phyloP scores from a whole-genome alignment of 2,329 filamentous ascomycete species.

The Sclerotinia trifoliorum region DNA sequence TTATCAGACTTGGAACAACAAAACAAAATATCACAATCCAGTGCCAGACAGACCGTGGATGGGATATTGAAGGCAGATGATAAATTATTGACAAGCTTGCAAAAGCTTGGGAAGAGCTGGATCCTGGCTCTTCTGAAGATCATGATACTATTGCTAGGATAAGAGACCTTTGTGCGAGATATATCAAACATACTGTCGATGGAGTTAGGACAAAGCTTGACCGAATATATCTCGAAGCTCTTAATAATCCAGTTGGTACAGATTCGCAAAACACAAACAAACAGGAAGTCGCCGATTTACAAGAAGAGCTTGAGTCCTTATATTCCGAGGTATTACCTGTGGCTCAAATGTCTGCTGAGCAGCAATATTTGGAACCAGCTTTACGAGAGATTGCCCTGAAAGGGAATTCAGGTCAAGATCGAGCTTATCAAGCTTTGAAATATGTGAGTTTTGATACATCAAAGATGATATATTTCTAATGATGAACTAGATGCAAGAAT shows the following conservation, averaged over 20 bases:
- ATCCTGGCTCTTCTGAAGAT: conserved; percentile 52
- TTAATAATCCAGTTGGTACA: conserved; percentile 37
- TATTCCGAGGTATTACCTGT: conserved; percentile 69
- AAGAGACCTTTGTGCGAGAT: conserved; percentile 56
- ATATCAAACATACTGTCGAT: conserved; percentile 59
- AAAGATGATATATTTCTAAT: neutral
- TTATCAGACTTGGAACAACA: conserved; percentile 54
- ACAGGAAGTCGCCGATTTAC: conserved; percentile 50
- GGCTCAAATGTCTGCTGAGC: conserved; percentile 68
- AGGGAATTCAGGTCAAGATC: conserved; percentile 46
- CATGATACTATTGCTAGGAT: conserved; percentile 55
- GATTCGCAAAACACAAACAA: conserved; percentile 24
- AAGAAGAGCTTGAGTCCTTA: conserved; percentile 66
- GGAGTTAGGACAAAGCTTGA: conserved; percentile 55
- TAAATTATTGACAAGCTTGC: conserved; percentile 61
- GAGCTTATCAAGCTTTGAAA: conserved; percentile 48
- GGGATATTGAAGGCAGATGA: conserved; percentile 60
- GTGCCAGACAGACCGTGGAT: conserved; percentile 50
- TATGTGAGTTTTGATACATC: conserved; percentile 47
- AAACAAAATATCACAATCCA: conserved; percentile 45
- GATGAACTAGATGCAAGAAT: conserved; percentile 49
- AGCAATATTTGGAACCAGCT: conserved; percentile 64
- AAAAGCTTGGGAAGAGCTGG: conserved; percentile 65
- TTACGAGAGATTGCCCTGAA: conserved; percentile 47
- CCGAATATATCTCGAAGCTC: conserved; percentile 53